phyloP scores from a whole-genome alignment of 2,329 filamentous ascomycete genomes.

The Zopfia rhizophila region DNA sequence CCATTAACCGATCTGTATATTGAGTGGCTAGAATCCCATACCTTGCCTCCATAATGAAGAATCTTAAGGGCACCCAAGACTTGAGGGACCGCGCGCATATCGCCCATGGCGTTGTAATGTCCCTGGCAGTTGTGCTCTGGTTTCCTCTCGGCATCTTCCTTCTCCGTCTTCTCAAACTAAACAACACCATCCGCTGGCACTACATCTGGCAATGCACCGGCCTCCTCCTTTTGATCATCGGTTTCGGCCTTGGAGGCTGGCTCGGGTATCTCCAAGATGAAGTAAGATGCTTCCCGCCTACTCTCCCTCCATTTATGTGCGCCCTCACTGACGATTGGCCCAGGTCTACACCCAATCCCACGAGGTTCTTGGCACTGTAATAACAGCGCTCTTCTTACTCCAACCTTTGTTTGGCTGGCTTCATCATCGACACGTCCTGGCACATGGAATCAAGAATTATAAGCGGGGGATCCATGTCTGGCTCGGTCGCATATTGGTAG shows the following conservation, averaged over 20 bases:
- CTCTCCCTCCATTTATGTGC: not conserved
- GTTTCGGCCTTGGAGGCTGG: conserved; percentile 16
- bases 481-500: conserved; percentile 60
- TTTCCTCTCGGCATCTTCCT: conserved; percentile 18
- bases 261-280: conserved; percentile 9
- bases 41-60: no score
- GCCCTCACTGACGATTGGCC: not conserved
- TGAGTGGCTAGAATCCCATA: no score
- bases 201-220: conserved; percentile 14
- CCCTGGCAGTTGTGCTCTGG: conserved; percentile 13
- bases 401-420: conserved; percentile 60
- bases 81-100: no score
- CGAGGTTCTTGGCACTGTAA: conserved; percentile 58
- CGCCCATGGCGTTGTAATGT: conserved; percentile 11
- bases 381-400: conserved; percentile 60
- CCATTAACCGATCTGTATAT: no score
- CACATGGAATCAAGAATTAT: conserved; percentile 52
- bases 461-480: conserved; percentile 61
- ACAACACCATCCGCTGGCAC: conserved; percentile 12
- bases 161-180: conserved; percentile 7
- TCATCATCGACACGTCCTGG: conserved; percentile 61
- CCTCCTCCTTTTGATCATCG: conserved; percentile 13
- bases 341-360: conserved; percentile 7
- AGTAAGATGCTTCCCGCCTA: conserved; percentile 1
- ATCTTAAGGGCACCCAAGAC: no score